Base-by-base conservation (phyloP, 1,284 basidiomycete species). In the Sporisorium reilianum region DNA sequence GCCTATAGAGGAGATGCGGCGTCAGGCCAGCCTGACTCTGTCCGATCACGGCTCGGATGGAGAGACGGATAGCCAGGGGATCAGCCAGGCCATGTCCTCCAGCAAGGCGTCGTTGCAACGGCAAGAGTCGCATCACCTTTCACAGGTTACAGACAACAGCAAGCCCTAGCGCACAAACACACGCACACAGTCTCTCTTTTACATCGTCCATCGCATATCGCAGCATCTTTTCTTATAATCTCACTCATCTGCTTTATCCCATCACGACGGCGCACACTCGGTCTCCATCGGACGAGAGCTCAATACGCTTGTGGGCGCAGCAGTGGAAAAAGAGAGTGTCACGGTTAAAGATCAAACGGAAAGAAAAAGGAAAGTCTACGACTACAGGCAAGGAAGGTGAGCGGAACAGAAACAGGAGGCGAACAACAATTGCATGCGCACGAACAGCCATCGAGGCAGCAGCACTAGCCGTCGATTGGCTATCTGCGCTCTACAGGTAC, bases 1-100 rank as follows among this genome's bases (percentile, higher is more conserved):
- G 38, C 62, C 62, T 2, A 53, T 51, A 4, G 63, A 71, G 9
- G 58, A 65, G 42, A 71, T 71, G 68, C 62, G 62, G 10, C 62
- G 68, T 28, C 62, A 71, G 40, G 70, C 70, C 10, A 64, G 64
- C 36, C 11, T 63, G 18, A 57, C 60, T 3, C 61, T 73, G 16
- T 73, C 70, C 5, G 70, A 66, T n/a, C 34, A 42, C 18, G 64
- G 51, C 9, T 59, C 61, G n/a, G 64, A 73, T 28, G 28, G 54
- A 34, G 61, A 64, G 11, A 4, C n/a, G 16, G 52, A 34, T 9
- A 8, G 56, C 14, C 41, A 40, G 11, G 53, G 46, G 18, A 51
- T 62, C 9, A 55, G 59, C 7, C 62, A 61, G 30, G 32, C 51
- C 3, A 20, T 71, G 26, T 46, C 52, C 2, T 23, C 46, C 20